phyloP scores from a whole-genome alignment of 805 yeast species.

The Sungouiella thailandica region DNA sequence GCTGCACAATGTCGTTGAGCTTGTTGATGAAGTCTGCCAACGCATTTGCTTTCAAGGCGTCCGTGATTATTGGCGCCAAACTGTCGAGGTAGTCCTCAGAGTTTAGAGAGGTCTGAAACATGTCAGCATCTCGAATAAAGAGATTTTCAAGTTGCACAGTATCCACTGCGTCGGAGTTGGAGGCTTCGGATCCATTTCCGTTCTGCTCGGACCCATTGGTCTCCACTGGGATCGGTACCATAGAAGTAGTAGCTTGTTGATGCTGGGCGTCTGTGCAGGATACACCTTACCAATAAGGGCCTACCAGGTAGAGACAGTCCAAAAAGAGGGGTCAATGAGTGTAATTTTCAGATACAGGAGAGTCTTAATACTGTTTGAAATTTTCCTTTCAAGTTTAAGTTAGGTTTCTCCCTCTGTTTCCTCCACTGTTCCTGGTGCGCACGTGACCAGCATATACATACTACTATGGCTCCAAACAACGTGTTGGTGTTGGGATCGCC shows the following conservation, averaged over 20 bases:
- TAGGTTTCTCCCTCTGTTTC: no score
- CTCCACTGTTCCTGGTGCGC: no score
- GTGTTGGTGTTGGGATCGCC: constrained; percentile 44
- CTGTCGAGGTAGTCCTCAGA: constrained; percentile 75
- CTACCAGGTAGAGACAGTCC: no score
- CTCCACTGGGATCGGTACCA: constrained; percentile 4
- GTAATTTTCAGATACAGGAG: no score
- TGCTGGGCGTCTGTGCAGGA: no score
- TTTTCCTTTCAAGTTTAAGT: no score
- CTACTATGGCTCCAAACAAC: constrained; percentile 26
- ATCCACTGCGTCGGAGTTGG: constrained; percentile 10
- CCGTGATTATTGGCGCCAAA: constrained; percentile 68
- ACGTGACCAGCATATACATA: no score
- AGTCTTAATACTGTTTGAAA: no score
- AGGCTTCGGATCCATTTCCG: constrained; percentile 2
- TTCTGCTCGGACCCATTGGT: constrained; percentile 3
- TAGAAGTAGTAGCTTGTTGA: constrained; percentile 1
- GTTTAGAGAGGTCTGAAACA: constrained; percentile 42
- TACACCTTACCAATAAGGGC: no score
- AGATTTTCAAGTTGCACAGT: constrained; percentile 32
- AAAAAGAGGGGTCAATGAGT: no score
- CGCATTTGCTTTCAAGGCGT: constrained; percentile 51
- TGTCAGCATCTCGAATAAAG: constrained; percentile 37
- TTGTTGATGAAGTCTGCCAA: constrained; percentile 52
- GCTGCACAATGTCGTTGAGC: constrained; percentile 52